Evolutionary conservation across 1,284 basidiomycete species (phyloP), one percentile per base, ranked within the genome.

Genomic region (Puccinia polysora): DNA sequence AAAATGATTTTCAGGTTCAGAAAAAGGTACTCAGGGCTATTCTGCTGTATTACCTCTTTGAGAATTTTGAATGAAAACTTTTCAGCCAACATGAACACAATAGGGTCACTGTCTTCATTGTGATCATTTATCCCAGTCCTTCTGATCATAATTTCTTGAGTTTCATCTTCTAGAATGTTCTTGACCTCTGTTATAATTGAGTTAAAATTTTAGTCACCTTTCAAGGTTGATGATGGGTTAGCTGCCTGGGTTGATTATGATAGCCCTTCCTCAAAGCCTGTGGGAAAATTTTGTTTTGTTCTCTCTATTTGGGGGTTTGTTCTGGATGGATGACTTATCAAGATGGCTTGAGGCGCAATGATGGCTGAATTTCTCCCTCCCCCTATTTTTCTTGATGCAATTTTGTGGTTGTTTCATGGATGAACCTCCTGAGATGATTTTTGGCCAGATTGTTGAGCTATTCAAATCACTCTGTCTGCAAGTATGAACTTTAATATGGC

Each of bases 401-500:
- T 30, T 50, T 60, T 70, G 28, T 55, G 8, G 34, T 5, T 18
- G 43, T 56, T 28, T 25, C 58, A 43, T 1, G 67, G 52, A 49
- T 50, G 52, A 34, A 32, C 12, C 32, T 50, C 56, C 14, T 56
- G 40, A 56, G 50, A n/a, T n/a, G n/a, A 49, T 12, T 70, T 59
- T 32, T 50, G 43, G 28, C 45, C 6, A 36, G 2, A 20, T 25
- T 40, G 58, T 43, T 70, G 67, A 43, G 38, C 28, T 7, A 85
- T 86, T 68, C 86, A 84, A 38, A 97, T 81, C 1, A 91, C 80
- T 2, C 90, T 87, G 12, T 83, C 84, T 0, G 87, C 84, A n/a
- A 86, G 83, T 30, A 94, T 92, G 77, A 93, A 97, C 81, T 97
- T 92, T 75, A 97, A 83, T 14, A 96, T 80, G 0, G 89, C 85